phyloP scores from a whole-genome alignment of 2,329 filamentous ascomycete genomes.

The Cercospora sojina region DNA sequence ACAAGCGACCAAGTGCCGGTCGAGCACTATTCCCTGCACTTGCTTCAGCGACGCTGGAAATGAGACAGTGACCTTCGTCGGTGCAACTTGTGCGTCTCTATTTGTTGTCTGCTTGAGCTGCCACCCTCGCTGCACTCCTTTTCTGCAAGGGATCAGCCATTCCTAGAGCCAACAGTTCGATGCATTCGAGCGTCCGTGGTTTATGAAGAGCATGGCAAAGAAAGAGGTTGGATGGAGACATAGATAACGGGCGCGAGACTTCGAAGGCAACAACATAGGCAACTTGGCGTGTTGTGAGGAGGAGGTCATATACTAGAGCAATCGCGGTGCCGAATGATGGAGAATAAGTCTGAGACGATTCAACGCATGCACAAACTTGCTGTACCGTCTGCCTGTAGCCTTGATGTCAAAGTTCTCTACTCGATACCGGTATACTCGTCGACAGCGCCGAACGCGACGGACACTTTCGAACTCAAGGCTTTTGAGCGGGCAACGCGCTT shows the following conservation, averaged over 20 bases:
- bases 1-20: neutral
- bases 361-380: neutral
- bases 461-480: neutral
- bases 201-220: neutral
- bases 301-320: neutral
- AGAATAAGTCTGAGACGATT: neutral
- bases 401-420: neutral
- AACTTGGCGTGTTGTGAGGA: neutral
- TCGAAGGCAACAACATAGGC: neutral
- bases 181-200: neutral
- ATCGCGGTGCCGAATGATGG: neutral
- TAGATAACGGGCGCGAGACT: neutral
- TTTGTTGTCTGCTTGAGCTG: neutral
- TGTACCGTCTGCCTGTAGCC: neutral
- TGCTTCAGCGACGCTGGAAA: neutral
- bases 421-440: neutral
- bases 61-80: neutral
- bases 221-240: neutral
- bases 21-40: neutral
- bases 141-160: neutral
- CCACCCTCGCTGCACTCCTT: neutral
- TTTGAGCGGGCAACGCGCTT: neutral
- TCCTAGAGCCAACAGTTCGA: neutral
- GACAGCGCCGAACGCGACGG: neutral
- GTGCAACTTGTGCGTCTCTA: neutral